Conservation (phyloP, 1,139 yeast genomes). For the Trichomonascaceae sp. region DNA sequence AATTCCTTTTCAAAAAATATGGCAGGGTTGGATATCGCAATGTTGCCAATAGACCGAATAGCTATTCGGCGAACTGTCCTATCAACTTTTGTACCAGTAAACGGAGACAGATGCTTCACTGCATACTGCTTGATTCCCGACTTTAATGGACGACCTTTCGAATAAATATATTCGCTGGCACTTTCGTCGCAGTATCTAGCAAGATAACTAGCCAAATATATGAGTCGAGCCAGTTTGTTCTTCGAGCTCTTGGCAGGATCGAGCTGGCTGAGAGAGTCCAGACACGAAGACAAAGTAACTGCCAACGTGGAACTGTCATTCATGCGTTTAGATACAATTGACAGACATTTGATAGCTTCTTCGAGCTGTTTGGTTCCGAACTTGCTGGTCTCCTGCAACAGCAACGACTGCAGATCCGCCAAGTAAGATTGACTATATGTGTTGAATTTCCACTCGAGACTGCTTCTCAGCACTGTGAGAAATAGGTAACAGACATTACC, state of each 20-base stretch:
- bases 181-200: slow-evolving; percentile 63
- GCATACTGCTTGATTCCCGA: slow-evolving; percentile 47
- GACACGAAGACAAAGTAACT: not conserved
- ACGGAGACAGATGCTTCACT: slow-evolving; percentile 49
- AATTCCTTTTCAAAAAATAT: slow-evolving; percentile 53
- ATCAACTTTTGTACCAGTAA: slow-evolving; percentile 38
- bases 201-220: slow-evolving; percentile 61
- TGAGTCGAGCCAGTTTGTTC: slow-evolving; percentile 32
- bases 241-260: slow-evolving; percentile 1
- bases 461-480: slow-evolving; percentile 47
- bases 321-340: slow-evolving; percentile 29
- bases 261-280: not conserved
- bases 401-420: slow-evolving; percentile 41
- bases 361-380: slow-evolving; percentile 52
- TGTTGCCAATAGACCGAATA: slow-evolving; percentile 47
- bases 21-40: slow-evolving; percentile 58
- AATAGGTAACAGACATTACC: slow-evolving; percentile 41
- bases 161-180: slow-evolving; percentile 39
- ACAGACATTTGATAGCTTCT: slow-evolving; percentile 62
- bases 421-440: not conserved
- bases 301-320: slow-evolving; percentile 1
- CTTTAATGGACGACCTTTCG: slow-evolving; percentile 38
- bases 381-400: slow-evolving; percentile 52
- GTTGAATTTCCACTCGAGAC: slow-evolving; percentile 43
- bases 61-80: slow-evolving; percentile 44